A percentile compares a stretch with the other conserved stretches of the same genome.
phyloP scores from a whole-genome alignment of 495 filamentous ascomycete species.

The Trichoderma orchidacearum region DNA sequence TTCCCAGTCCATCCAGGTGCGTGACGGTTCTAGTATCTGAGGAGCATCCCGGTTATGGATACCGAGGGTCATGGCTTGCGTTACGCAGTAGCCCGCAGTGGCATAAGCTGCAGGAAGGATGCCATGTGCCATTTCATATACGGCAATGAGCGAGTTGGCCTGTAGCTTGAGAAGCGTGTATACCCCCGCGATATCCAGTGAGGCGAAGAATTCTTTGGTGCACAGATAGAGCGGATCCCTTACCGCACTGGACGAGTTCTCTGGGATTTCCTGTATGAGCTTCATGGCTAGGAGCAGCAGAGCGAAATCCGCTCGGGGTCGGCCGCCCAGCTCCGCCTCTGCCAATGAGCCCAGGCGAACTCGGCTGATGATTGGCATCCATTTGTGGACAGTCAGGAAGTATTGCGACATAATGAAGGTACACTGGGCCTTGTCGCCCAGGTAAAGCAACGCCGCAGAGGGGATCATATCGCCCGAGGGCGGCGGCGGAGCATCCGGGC shows the following conservation, averaged over 20 bases:
- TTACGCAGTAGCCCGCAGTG: conserved; percentile 20
- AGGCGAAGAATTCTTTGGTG: conserved; percentile 24
- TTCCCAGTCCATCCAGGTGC: background rate
- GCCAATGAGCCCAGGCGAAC: conserved; percentile 23
- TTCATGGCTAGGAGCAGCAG: conserved; percentile 37
- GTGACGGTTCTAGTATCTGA: background rate
- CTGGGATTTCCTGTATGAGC: conserved; percentile 15
- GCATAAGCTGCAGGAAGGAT: conserved; percentile 37
- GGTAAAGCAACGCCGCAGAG: conserved; percentile 15
- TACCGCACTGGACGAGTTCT: conserved; percentile 7
- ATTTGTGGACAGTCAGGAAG: conserved; percentile 22
- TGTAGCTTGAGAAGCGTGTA: conserved; percentile 30
- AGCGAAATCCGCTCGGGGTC: conserved; percentile 26
- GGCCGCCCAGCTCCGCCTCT: conserved; percentile 23
- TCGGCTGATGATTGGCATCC: conserved; percentile 38
- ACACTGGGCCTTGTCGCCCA: conserved; percentile 18
- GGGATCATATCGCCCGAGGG: background rate
- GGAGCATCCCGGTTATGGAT: background rate
- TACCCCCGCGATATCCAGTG: conserved; percentile 23
- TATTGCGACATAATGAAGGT: conserved; percentile 12
- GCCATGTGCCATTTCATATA: conserved; percentile 34
- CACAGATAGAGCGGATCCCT: conserved; percentile 22
- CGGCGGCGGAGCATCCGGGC: background rate
- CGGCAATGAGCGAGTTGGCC: conserved; percentile 26
- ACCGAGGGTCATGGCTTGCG: background rate